These are phyloP conservation scores for Tricharina praecox DNA, from an alignment of 495 filamentous ascomycete species.

Conservation along the genomic window DNA sequence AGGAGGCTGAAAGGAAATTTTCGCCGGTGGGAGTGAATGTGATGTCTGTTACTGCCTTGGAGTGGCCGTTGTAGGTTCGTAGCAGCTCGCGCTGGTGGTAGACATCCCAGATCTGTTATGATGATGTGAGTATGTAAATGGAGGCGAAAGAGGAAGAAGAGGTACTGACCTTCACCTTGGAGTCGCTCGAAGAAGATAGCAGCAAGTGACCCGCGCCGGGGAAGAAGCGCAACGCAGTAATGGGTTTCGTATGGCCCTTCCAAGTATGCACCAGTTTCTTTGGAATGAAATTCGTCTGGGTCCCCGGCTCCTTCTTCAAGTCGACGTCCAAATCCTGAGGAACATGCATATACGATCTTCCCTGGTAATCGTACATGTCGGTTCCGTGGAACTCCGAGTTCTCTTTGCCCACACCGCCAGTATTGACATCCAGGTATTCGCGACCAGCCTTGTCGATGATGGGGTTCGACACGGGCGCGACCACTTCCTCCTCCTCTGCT, in stretches of 20 bases:
- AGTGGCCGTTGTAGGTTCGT: constrained; percentile 76
- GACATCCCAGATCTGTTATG: constrained; percentile 59
- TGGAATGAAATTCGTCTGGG: constrained; percentile 71
- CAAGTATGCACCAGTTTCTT: constrained; percentile 86
- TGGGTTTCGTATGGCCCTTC: constrained; percentile 64
- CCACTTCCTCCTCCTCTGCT: constrained; percentile 40
- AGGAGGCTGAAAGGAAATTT: constrained; percentile 78
- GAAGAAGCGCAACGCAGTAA: constrained; percentile 77
- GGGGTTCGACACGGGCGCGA: constrained; percentile 23
- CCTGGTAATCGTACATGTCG: constrained; percentile 76
- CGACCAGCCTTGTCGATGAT: constrained; percentile 26
- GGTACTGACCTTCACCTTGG: constrained; percentile 48
- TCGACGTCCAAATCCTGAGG: constrained; percentile 91
- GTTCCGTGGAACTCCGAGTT: constrained; percentile 75
- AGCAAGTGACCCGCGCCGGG: constrained; percentile 73
- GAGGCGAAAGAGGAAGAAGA: background rate
- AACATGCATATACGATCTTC: constrained; percentile 85
- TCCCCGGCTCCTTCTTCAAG: constrained; percentile 61
- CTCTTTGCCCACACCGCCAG: constrained; percentile 41
- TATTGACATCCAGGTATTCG: constrained; percentile 27
- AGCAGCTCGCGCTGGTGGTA: constrained; percentile 78
- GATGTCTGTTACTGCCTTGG: constrained; percentile 76
- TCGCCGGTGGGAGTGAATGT: constrained; percentile 69
- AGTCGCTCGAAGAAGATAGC: constrained; percentile 69
- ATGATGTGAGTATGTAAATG: constrained; percentile 2